phyloP scores from a whole-genome alignment of 148 eudicot species.

The Rhododendron henanense region DNA sequence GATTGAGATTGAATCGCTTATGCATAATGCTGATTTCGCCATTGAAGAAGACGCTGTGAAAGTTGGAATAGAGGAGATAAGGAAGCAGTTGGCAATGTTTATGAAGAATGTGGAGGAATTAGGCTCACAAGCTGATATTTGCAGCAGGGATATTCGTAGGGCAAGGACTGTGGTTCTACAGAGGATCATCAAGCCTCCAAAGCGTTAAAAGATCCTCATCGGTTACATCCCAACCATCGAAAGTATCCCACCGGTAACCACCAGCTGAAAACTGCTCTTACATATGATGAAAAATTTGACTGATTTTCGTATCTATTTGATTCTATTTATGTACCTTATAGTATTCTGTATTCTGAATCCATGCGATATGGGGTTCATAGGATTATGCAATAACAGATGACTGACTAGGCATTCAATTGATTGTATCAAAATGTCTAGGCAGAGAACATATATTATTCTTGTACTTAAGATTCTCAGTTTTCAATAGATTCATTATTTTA shows the following conservation, averaged over 20 bases:
- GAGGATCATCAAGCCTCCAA: slow-evolving; percentile 82
- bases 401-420: neutral
- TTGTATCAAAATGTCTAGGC: neutral
- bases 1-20: slow-evolving; percentile 60
- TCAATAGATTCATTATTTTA: slow-evolving; percentile 5
- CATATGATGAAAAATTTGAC: neutral
- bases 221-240: neutral
- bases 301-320: neutral
- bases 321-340: neutral
- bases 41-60: slow-evolving; percentile 64
- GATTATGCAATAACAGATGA: slow-evolving; percentile 1
- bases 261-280: neutral
- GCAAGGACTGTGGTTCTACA: slow-evolving; percentile 94
- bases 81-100: slow-evolving; percentile 62
- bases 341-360: neutral
- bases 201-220: slow-evolving; percentile 23
- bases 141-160: slow-evolving; percentile 82
- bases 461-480: neutral
- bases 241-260: neutral
- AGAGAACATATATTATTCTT: neutral
- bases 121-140: slow-evolving; percentile 78
- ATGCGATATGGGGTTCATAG: slow-evolving; percentile 2
- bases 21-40: slow-evolving; percentile 54
- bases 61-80: slow-evolving; percentile 70
- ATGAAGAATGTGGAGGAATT: slow-evolving; percentile 85